Conservation (phyloP, 129 eudicot genomes). For the Helichrysum umbraculigerum region DNA sequence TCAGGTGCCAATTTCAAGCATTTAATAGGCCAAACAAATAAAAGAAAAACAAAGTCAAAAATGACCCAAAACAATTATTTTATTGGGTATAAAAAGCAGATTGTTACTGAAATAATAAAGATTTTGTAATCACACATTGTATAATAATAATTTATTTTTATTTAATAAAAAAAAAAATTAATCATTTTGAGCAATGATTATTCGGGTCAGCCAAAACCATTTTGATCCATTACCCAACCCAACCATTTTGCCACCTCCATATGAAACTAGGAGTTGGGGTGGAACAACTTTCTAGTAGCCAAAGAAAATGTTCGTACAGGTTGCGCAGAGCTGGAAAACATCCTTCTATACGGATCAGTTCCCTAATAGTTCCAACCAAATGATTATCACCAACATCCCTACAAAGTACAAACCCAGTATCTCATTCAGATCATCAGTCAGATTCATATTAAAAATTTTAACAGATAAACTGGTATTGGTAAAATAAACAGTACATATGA, state of each 20-base stretch:
- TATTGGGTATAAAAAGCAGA: too few relatives aligned
- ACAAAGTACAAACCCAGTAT: conserved; percentile 14
- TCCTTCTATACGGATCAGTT: conserved; percentile 90
- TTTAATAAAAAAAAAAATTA: too few relatives aligned
- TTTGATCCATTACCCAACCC: too few relatives aligned
- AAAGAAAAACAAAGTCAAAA: too few relatives aligned
- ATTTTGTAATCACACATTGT: too few relatives aligned
- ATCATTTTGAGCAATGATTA: too few relatives aligned
- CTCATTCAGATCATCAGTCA: conserved; percentile 18
- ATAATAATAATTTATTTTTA: too few relatives aligned
- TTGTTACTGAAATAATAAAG: too few relatives aligned
- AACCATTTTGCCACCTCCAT: too few relatives aligned
- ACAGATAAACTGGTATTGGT: background rate
- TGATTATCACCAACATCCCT: conserved; percentile 98
- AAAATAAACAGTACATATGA: conserved; percentile 59
- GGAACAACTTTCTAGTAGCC: background rate
- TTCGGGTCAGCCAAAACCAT: too few relatives aligned
- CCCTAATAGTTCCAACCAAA: conserved; percentile 92
- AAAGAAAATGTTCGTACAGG: conserved; percentile 54
- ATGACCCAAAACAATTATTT: too few relatives aligned
- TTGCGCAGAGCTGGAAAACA: conserved; percentile 92
- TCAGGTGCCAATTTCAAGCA: background rate
- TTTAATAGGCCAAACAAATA: background rate
- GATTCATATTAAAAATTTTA: background rate
- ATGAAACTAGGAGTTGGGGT: conserved; percentile 12